Evolutionary conservation across 2,329 filamentous ascomycete genomes (phyloP).

Genomic region (Penicillium sp.): DNA sequence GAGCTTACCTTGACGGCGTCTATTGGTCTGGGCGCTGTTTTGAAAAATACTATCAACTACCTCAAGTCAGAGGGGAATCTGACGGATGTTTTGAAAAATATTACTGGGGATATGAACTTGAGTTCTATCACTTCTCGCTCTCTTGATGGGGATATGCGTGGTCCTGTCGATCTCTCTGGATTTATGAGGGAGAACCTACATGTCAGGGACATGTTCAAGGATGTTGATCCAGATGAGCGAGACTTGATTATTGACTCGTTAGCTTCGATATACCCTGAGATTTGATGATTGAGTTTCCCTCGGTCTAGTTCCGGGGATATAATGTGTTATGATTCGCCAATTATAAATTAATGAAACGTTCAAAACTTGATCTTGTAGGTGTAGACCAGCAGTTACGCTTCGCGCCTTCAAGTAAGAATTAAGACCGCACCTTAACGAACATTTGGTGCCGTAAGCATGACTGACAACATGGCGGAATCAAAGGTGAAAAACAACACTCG

Average conservation of each 20-base stretch:
- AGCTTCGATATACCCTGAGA: background rate
- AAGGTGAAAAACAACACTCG: too few relatives aligned
- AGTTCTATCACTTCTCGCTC: background rate
- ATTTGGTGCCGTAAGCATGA: too few relatives aligned
- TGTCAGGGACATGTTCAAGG: constrained; percentile 14
- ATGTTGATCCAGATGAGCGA: constrained; percentile 8
- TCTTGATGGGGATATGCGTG: background rate
- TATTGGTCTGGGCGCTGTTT: constrained; percentile 13
- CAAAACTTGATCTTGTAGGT: background rate
- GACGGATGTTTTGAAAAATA: background rate
- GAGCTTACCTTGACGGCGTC: constrained; percentile 15
- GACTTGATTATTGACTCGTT: constrained; percentile 20
- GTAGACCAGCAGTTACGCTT: too few relatives aligned
- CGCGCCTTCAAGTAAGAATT: too few relatives aligned
- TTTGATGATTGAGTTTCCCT: background rate
- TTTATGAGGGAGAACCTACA: constrained; percentile 13
- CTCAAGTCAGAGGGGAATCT: constrained; percentile 7
- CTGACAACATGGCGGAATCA: too few relatives aligned
- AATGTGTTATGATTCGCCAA: background rate
- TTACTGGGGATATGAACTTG: background rate
- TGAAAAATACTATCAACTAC: constrained; percentile 18
- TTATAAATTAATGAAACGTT: background rate
- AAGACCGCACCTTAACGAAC: too few relatives aligned
- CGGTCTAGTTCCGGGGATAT: background rate
- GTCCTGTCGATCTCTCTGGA: constrained; percentile 4